Conservation (phyloP, 2,329 filamentous ascomycete genomes). For the Fusarium sp. region DNA sequence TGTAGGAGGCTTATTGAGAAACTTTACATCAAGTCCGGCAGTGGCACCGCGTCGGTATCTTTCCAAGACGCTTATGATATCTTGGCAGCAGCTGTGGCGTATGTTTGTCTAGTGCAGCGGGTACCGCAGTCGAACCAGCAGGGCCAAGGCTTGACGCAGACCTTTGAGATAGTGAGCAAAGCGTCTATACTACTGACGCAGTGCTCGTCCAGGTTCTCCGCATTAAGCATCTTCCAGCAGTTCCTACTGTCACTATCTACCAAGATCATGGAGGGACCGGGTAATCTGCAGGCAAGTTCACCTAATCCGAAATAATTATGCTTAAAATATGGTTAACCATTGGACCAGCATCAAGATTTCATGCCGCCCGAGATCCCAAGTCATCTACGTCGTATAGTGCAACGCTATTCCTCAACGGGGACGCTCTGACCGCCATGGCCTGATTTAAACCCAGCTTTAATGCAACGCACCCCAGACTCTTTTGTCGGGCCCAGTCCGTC, state of each 20-base stretch:
- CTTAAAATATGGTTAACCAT: background rate
- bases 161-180: constrained; percentile 28
- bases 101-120: background rate
- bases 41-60: background rate
- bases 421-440: background rate
- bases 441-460: too few relatives aligned
- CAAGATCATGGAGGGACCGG: constrained; percentile 15
- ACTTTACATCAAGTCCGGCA: background rate
- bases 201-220: constrained; percentile 21
- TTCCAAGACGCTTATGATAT: constrained; percentile 31
- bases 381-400: constrained; percentile 14
- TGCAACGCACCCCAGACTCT: too few relatives aligned
- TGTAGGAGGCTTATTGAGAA: constrained; percentile 21
- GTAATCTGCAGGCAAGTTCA: background rate
- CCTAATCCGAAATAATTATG: background rate
- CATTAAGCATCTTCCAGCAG: constrained; percentile 15
- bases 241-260: constrained; percentile 16
- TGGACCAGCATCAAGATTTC: background rate
- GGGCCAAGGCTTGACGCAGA: constrained; percentile 16
- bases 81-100: constrained; percentile 16
- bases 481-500: background rate
- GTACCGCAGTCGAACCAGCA: background rate
- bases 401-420: background rate
- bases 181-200: constrained; percentile 20
- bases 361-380: constrained; percentile 20